Conservation (phyloP, 1,284 basidiomycete genomes). For the Melampsora americana region DNA sequence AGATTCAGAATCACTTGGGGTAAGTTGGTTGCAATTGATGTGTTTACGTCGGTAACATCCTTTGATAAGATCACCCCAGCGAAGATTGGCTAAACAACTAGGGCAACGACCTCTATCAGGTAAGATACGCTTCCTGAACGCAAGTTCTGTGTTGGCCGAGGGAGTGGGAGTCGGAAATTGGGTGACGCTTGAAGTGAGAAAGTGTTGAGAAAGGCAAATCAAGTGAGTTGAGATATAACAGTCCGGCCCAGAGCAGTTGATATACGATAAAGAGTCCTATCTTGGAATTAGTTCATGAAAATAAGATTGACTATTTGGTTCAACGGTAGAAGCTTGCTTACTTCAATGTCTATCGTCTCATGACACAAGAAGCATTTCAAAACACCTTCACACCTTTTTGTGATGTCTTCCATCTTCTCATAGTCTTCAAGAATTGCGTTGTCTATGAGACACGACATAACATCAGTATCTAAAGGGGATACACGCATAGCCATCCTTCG, state of each 20-base stretch:
- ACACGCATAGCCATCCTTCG: not conserved
- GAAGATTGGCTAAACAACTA: conserved; percentile 26
- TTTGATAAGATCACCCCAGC: conserved; percentile 42
- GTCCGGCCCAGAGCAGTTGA: conserved; percentile 10
- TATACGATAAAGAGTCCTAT: conserved; percentile 31
- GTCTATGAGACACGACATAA: conserved; percentile 13
- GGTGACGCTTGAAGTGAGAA: not conserved
- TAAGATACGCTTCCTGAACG: conserved; percentile 7
- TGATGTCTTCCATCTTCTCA: conserved; percentile 41
- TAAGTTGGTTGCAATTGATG: not conserved
- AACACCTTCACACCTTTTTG: not conserved
- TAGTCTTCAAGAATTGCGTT: conserved; percentile 39
- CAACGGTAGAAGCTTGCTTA: not conserved
- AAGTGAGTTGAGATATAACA: conserved; percentile 40
- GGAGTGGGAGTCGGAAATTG: not conserved
- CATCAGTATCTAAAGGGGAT: not conserved
- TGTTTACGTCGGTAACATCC: conserved; percentile 29
- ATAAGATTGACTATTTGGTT: not conserved
- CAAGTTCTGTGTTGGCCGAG: not conserved
- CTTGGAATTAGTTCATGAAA: not conserved
- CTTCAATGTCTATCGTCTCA: conserved; percentile 30
- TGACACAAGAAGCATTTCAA: conserved; percentile 36
- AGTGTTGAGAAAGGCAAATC: conserved; percentile 21
- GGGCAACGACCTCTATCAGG: conserved; percentile 35
- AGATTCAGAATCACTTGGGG: not conserved